phyloP scores from a whole-genome alignment of 2,329 filamentous ascomycete genomes.

The Calonectria ilicicola region DNA sequence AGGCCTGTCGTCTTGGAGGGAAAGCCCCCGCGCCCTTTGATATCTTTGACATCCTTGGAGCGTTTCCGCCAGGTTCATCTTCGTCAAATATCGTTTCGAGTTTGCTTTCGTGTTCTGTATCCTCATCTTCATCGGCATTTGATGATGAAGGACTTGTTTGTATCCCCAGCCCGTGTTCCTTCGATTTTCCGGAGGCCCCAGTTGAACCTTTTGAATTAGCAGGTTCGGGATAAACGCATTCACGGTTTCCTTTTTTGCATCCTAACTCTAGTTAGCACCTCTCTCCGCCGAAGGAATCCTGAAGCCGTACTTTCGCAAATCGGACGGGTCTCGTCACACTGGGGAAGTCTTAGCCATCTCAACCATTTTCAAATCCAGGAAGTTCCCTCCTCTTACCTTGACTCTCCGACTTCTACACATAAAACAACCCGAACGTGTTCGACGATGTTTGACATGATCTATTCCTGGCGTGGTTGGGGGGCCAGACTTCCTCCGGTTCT shows the following conservation, averaged over 20 bases:
- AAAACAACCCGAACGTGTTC: conserved; percentile 92
- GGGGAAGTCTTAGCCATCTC: conserved; percentile 30
- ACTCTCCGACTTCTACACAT: conserved; percentile 92
- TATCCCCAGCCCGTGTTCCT: conserved; percentile 50
- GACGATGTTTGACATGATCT: conserved; percentile 88
- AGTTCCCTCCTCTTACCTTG: conserved; percentile 65
- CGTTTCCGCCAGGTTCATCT: conserved; percentile 58
- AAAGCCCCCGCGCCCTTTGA: conserved; percentile 14
- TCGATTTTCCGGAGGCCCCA: conserved; percentile 45
- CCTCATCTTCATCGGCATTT: conserved; percentile 63
- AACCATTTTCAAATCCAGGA: neutral
- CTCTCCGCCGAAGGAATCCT: neutral
- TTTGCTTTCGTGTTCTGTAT: conserved; percentile 54
- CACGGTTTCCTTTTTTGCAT: conserved; percentile 90
- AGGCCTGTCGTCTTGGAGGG: conserved; percentile 53
- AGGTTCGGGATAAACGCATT: conserved; percentile 89
- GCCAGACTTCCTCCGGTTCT: conserved; percentile 63
- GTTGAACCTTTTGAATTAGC: conserved; percentile 56
- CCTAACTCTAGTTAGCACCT: conserved; percentile 60
- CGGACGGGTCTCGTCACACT: conserved; percentile 93
- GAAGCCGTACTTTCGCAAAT: conserved; percentile 78
- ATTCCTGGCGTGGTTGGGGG: conserved; percentile 56
- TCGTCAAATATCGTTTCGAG: conserved; percentile 68
- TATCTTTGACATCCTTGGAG: conserved; percentile 26
- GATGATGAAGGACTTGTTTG: conserved; percentile 66